phyloP scores from a whole-genome alignment of 768 basidiomycete species.

The Russula sp. region DNA sequence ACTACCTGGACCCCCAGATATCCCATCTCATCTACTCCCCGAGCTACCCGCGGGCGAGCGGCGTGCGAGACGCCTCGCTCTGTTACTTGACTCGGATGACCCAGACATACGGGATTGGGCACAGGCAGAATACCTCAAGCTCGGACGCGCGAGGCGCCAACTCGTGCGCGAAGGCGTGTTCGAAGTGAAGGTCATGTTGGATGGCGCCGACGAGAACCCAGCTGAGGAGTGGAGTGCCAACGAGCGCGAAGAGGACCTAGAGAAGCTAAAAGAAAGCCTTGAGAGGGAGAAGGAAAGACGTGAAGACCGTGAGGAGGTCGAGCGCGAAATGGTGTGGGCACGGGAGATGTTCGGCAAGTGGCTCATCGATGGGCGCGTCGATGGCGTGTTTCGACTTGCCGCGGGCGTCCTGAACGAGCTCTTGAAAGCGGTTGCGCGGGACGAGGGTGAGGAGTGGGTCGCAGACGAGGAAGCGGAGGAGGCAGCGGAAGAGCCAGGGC shows the following conservation, averaged over 20 bases:
- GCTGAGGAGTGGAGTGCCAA: slow-evolving; percentile 16
- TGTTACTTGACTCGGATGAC: slow-evolving; percentile 23
- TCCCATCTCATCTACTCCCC: slow-evolving; percentile 21
- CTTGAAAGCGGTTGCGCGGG: slow-evolving; percentile 20
- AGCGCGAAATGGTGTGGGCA: slow-evolving; percentile 23
- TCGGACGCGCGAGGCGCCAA: slow-evolving; percentile 13
- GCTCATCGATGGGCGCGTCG: slow-evolving; percentile 20
- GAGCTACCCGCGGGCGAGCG: slow-evolving; percentile 10
- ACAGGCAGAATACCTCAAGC: slow-evolving; percentile 24
- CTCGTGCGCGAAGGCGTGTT: slow-evolving; percentile 24
- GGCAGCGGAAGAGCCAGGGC: neutral
- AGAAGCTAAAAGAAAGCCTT: slow-evolving; percentile 19
- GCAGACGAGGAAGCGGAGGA: slow-evolving; percentile 3
- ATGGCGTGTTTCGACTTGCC: slow-evolving; percentile 22
- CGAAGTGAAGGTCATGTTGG: slow-evolving; percentile 14
- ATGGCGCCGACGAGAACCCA: slow-evolving; percentile 10
- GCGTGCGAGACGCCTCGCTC: slow-evolving; percentile 21
- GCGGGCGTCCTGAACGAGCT: slow-evolving; percentile 18
- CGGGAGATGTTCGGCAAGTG: slow-evolving; percentile 21
- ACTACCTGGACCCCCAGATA: neutral
- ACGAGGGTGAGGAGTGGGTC: slow-evolving; percentile 22
- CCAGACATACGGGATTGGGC: slow-evolving; percentile 23
- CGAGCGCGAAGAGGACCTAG: slow-evolving; percentile 20
- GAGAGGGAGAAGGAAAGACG: slow-evolving; percentile 14
- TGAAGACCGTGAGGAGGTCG: slow-evolving; percentile 20